These are phyloP conservation scores for Metschnikowia hibisci DNA, from an alignment of 805 yeast species.

Conservation along the genomic window DNA sequence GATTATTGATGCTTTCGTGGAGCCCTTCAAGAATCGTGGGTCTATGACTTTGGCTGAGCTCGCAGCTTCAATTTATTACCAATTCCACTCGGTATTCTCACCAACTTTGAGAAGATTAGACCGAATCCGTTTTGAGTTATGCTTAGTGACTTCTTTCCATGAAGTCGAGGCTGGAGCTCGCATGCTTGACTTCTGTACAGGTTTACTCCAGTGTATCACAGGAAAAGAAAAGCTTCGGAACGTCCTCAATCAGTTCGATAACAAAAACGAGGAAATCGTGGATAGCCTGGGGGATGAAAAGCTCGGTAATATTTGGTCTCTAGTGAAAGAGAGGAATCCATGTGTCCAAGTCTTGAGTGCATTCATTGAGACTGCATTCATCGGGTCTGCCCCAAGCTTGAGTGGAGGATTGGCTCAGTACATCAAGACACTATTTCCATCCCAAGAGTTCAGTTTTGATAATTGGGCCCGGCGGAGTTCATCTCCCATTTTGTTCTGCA, in stretches of 20 bases:
- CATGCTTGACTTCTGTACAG: not conserved
- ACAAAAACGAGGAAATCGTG: not conserved
- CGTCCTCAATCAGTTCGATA: not conserved
- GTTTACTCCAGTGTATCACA: slow-evolving; percentile 1
- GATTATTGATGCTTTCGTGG: slow-evolving; percentile 20
- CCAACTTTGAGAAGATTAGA: slow-evolving; percentile 46
- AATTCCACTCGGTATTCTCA: slow-evolving; percentile 43
- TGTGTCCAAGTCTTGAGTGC: not conserved
- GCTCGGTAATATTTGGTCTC: too few relatives aligned
- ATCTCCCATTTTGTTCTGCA: slow-evolving; percentile 49
- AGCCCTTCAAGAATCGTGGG: slow-evolving; percentile 8
- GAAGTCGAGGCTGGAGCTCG: slow-evolving; percentile 2
- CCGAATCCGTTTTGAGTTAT: slow-evolving; percentile 40
- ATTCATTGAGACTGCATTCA: slow-evolving; percentile 1
- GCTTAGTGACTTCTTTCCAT: slow-evolving; percentile 29
- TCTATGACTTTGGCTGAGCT: slow-evolving; percentile 13
- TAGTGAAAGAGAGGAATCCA: not conserved
- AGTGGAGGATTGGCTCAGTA: not conserved
- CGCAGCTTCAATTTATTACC: slow-evolving; percentile 41
- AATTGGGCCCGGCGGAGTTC: slow-evolving; percentile 7
- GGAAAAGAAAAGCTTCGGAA: not conserved
- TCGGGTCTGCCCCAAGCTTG: not conserved
- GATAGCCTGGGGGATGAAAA: too few relatives aligned
- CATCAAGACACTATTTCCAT: not conserved
- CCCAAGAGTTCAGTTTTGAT: not conserved